Evolutionary conservation across 441 rosid species (phyloP).

Genomic region (Gossypium trilobum): DNA sequence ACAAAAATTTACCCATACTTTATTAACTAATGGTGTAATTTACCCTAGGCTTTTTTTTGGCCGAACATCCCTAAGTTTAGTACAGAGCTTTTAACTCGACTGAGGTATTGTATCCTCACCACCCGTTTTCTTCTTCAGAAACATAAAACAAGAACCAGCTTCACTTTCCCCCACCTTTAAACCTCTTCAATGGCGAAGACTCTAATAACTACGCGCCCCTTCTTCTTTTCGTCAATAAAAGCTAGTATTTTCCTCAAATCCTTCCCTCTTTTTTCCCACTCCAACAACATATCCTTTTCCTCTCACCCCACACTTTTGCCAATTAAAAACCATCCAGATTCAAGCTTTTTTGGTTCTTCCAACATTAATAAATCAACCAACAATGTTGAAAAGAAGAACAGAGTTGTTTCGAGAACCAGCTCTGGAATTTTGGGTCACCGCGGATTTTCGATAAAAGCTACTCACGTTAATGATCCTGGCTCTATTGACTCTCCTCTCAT

Average conservation of each 20-base stretch:
- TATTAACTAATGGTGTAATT: too few relatives aligned
- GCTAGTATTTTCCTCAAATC: slow-evolving; percentile 17
- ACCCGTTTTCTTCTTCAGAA: background rate
- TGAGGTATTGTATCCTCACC: background rate
- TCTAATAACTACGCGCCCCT: slow-evolving; percentile 39
- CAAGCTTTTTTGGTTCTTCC: slow-evolving; percentile 19
- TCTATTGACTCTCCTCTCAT: slow-evolving; percentile 74
- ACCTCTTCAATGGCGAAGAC: slow-evolving; percentile 35
- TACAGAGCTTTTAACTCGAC: background rate
- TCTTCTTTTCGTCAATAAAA: slow-evolving; percentile 31
- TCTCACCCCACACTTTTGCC: background rate
- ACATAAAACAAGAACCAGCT: background rate
- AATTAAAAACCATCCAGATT: background rate
- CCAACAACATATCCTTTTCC: background rate
- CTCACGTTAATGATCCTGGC: slow-evolving; percentile 72
- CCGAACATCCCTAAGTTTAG: too few relatives aligned
- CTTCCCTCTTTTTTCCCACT: slow-evolving; percentile 18
- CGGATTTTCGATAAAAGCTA: slow-evolving; percentile 38
- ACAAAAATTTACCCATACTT: fast-evolving
- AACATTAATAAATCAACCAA: slow-evolving; percentile 16
- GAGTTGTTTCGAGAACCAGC: slow-evolving; percentile 19
- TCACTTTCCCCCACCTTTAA: background rate
- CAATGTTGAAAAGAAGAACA: background rate
- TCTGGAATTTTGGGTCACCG: slow-evolving; percentile 24
- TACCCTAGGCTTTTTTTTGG: too few relatives aligned